Evolutionary conservation across 2,329 filamentous ascomycete genomes (phyloP), one percentile per base, ranked within the genome.

Genomic region (Fusarium bulbicola): DNA sequence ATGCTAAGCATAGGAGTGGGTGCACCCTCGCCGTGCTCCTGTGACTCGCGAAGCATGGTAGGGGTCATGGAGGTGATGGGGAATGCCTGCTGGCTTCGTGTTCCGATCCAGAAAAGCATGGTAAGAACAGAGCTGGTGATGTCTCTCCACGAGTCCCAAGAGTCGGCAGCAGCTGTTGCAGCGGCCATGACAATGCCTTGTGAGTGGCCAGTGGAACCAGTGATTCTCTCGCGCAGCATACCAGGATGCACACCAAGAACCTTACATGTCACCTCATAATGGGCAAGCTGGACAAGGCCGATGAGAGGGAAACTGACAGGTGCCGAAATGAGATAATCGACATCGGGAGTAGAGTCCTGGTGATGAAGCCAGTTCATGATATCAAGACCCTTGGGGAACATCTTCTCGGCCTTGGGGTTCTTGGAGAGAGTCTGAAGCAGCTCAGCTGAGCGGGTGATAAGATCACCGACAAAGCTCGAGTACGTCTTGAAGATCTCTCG

Each of bases 1-100:
- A 99, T 97, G 79, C 96, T 98, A 75, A 99, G 86, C 96, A 99
- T 99, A 46, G 96, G 97, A 3, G 96, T 98, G 4, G 97, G 96
- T 11, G 89, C 89, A n/a, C 97, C 97, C 84, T 99, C 96, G 59
- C 96, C 95, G 81, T 96, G 92, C 80, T 98, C 95, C 74, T 94
- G 89, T 3, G 96, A 98, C 83, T 99, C 96, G 80, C 95, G 94
- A 60, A 99, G 88, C 79, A 95, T 94, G 49, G 91, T 93, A 1
- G 96, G 97, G 7, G 95, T 94, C 78, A 99, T 89, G 39, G 96
- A 98, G 7, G 96, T 99, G 76, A 93, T 91, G 43, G 96, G 97
- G 84, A 98, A 99, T 5, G 95, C 95, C 83, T 99, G 96, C 83
- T 99, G 96, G 82, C 95, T 98, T 79, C 96, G 92, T 69, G 95